Evolutionary conservation across 768 basidiomycete genomes (phyloP).

Genomic region (Suillus cothurnatus): DNA sequence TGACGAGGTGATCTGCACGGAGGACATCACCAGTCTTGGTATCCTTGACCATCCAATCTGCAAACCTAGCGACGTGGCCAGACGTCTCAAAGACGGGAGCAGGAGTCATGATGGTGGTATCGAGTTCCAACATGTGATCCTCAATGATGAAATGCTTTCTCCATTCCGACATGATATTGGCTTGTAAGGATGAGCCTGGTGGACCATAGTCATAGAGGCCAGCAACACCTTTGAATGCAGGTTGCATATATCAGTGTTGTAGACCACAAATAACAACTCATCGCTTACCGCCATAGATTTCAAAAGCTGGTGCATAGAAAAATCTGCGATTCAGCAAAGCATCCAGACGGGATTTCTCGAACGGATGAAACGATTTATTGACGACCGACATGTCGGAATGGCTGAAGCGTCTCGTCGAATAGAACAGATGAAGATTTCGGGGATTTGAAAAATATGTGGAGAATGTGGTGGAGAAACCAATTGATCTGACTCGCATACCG

Average conservation of each 20-base stretch:
- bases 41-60: slow-evolving; percentile 99
- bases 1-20: slow-evolving; percentile 95
- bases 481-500: slow-evolving; percentile 31
- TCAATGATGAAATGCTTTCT: slow-evolving; percentile 97
- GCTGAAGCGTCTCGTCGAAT: slow-evolving; percentile 5
- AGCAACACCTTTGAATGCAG: slow-evolving; percentile 70
- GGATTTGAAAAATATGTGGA: neutral
- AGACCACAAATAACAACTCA: neutral
- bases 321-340: slow-evolving; percentile 86
- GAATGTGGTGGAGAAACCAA: slow-evolving; percentile 7
- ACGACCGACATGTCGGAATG: slow-evolving; percentile 42
- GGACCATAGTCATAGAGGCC: slow-evolving; percentile 98
- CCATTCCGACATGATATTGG: slow-evolving; percentile 97
- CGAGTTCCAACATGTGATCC: slow-evolving; percentile 97
- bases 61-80: slow-evolving; percentile 96
- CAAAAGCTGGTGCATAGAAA: slow-evolving; percentile 98
- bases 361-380: slow-evolving; percentile 83
- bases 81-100: slow-evolving; percentile 94
- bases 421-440: neutral
- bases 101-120: slow-evolving; percentile 98
- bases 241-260: neutral
- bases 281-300: slow-evolving; percentile 92
- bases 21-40: slow-evolving; percentile 93
- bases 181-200: slow-evolving; percentile 92
- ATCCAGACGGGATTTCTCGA: slow-evolving; percentile 87